Percentiles rank a stretch among this genome's conserved stretches.
Evolutionary conservation across 352 stramenopile species (phyloP).

Genomic region (Phytophthora lateralis): DNA sequence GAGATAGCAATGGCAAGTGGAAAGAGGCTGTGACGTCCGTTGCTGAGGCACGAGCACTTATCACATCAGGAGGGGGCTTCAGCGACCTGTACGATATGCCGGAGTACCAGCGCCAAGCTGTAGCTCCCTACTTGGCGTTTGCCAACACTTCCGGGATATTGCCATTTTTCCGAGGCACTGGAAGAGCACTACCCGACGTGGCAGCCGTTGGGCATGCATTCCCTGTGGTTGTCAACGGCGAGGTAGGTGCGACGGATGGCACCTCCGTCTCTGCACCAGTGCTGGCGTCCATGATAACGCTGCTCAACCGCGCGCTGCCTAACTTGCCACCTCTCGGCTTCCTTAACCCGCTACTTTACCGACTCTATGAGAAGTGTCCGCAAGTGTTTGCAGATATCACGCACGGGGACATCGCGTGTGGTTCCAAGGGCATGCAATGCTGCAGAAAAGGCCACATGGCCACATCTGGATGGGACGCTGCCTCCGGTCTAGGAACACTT

Average conservation of each 20-base stretch:
- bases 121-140: conserved; percentile 43
- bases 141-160: conserved; percentile 29
- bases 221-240: conserved; percentile 61
- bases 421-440: conserved; percentile 48
- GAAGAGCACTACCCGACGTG: conserved; percentile 71
- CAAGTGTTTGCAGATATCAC: conserved; percentile 78
- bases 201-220: conserved; percentile 67
- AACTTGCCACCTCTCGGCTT: conserved; percentile 59
- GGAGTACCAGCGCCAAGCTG: conserved; percentile 50
- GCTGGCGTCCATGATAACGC: conserved; percentile 61
- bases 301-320: conserved; percentile 60
- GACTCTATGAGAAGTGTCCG: conserved; percentile 57
- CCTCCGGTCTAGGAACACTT: conserved; percentile 68
- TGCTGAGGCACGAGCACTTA: conserved; percentile 44
- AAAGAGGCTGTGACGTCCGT: conserved; percentile 59
- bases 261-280: conserved; percentile 79
- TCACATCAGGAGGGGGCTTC: conserved; percentile 80
- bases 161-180: conserved; percentile 43
- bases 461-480: conserved; percentile 66
- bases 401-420: conserved; percentile 64
- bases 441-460: conserved; percentile 55
- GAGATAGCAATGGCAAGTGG: conserved; percentile 38
- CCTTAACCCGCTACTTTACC: conserved; percentile 76
- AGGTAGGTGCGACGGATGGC: conserved; percentile 61
- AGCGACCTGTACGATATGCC: conserved; percentile 59